Conservation (phyloP, 2,329 filamentous ascomycete genomes). For the Chalara sp. region DNA sequence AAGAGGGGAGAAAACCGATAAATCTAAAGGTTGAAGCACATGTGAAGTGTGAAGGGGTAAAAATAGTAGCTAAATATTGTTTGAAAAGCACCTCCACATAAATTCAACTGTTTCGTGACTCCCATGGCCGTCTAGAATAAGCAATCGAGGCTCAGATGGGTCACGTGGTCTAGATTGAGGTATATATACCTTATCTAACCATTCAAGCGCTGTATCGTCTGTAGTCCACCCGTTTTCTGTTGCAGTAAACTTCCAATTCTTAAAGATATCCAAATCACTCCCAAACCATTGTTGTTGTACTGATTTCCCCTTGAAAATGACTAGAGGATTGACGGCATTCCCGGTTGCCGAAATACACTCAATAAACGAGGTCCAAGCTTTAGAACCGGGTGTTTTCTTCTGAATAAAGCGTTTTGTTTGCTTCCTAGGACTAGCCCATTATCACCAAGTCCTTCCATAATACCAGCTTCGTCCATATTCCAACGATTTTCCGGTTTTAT, state of each 20-base stretch:
- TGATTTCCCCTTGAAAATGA: conserved; percentile 9
- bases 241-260: conserved; percentile 3
- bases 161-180: not conserved
- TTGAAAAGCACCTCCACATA: not conserved
- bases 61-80: not conserved
- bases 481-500: conserved; percentile 2
- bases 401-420: conserved; percentile 1
- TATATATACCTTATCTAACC: conserved; percentile 5
- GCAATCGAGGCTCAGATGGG: not conserved
- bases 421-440: not conserved
- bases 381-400: conserved; percentile 2
- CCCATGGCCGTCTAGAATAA: conserved; percentile 3
- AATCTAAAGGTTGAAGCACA: not conserved
- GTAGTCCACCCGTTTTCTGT: conserved; percentile 6
- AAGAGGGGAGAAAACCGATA: conserved; percentile 1
- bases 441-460: conserved; percentile 1
- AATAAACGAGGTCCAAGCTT: conserved; percentile 4
- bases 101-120: conserved; percentile 4
- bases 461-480: conserved; percentile 6
- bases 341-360: not conserved
- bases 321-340: not conserved
- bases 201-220: conserved; percentile 6
- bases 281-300: conserved; percentile 7
- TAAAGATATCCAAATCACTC: not conserved
- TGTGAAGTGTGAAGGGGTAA: not conserved